Base-by-base conservation (phyloP, 2,329 filamentous ascomycete species). In the Huntiella bhutanensis region DNA sequence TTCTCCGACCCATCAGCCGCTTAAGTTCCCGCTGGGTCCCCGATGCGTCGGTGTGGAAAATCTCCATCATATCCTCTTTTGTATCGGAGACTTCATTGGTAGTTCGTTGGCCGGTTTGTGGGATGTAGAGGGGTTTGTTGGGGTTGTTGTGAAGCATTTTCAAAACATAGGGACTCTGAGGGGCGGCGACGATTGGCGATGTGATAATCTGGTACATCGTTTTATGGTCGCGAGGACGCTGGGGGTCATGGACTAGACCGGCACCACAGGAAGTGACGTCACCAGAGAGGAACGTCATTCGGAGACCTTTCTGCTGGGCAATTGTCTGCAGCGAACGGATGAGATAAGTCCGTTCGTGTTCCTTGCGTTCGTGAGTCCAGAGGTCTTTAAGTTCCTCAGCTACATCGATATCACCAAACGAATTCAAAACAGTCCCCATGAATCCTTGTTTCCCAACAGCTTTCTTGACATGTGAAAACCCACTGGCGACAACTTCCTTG, bases 11-110 rank as follows among this genome's bases (percentile, higher is more conserved):
- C 86, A 98, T 98, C 44, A 98, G 72, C 57, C 88, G 82, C 65
- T 87, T 87, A 57, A 87, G 70, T 60, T 95, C 88, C 41, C 87
- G 72, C 1, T 77, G 69, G 33, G 75, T 68, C n/a, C 91, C 88
- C 46, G 80, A 84, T 12, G 91, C 85, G 55, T 98, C 91, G 5
- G 80, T 83, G 56, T 91, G 85, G 71, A 98, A 98, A 54, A 98
- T 92, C 66, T 98, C 91, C 82, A 98, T 93, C 91, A 98, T 98
- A 63, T 98, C 91, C 62, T 98, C 91, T 63, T 98, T 96, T 41
- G 91, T 98, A 60, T 98, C 91, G 1, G 79, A 82, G 1, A 82
- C 72, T 52, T 79, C 73, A 51, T 85, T 75, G 1, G 71, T 80
- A 1, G 81, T 78, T 53, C 75, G 73, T 48, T 85, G 77, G 1